Conservation (phyloP, 305 asterid genomes). For the Ilex paraguariensis region DNA sequence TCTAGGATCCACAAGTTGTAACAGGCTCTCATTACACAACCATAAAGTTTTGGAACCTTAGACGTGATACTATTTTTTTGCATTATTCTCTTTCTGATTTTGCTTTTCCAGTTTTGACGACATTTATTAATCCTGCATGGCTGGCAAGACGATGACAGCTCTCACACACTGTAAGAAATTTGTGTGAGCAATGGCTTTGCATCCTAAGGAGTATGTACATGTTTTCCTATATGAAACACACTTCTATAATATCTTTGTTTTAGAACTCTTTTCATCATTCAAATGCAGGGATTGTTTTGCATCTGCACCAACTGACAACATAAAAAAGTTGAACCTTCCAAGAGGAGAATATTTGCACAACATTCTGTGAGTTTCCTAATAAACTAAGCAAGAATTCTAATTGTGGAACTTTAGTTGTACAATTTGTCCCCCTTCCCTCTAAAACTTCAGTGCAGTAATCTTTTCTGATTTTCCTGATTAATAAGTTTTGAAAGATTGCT, state of each 20-base stretch:
- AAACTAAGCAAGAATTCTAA: no score
- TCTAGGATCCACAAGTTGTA: slow-evolving; percentile 96
- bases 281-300: slow-evolving; percentile 75
- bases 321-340: slow-evolving; percentile 86
- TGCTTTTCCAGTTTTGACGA: slow-evolving; percentile 14
- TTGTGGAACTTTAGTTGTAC: not conserved
- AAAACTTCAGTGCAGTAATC: no score
- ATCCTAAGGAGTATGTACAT: slow-evolving; percentile 73
- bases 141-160: slow-evolving; percentile 89
- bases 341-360: slow-evolving; percentile 96
- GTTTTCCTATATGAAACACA: not conserved
- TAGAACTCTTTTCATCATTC: slow-evolving; percentile 3
- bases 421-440: no score
- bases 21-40: slow-evolving; percentile 98
- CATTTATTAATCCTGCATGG: slow-evolving; percentile 20
- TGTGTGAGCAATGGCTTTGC: slow-evolving; percentile 91
- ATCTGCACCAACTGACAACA: slow-evolving; percentile 97
- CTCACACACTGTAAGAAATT: slow-evolving; percentile 97
- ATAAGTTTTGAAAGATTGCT: no score
- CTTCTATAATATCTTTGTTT: not conserved
- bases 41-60: slow-evolving; percentile 94
- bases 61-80: slow-evolving; percentile 48
- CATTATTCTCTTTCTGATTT: slow-evolving; percentile 4
- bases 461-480: no score
- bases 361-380: slow-evolving; percentile 75